Evolutionary conservation across 768 basidiomycete species (phyloP).

Genomic region (Thelephora aurantiotincta): DNA sequence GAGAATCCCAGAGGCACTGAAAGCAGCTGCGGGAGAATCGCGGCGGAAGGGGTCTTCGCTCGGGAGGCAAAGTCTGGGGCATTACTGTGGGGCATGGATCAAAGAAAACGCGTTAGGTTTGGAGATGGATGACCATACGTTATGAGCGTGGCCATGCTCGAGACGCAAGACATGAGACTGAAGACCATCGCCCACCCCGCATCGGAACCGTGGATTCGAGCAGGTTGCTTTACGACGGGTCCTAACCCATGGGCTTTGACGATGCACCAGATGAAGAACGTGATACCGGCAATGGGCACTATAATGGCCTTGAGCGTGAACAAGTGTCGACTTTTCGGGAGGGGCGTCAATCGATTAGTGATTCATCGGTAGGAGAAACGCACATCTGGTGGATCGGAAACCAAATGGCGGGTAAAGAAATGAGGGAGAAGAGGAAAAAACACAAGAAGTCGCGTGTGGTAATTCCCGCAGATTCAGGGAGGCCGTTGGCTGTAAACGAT

Average conservation of each 20-base stretch:
- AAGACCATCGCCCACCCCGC: conserved; percentile 67
- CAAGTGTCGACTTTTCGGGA: conserved; percentile 42
- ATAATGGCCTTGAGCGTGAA: conserved; percentile 71
- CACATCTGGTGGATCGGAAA: conserved; percentile 74
- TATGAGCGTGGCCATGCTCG: conserved; percentile 65
- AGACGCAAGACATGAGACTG: conserved; percentile 64
- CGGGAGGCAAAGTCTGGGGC: conserved; percentile 68
- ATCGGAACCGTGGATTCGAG: conserved; percentile 47
- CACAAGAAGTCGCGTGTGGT: conserved; percentile 63
- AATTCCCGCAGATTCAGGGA: conserved; percentile 63
- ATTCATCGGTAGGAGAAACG: conserved; percentile 11
- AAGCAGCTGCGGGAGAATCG: conserved; percentile 51
- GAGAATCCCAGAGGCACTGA: conserved; percentile 63
- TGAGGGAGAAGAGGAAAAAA: conserved; percentile 81
- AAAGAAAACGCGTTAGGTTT: conserved; percentile 1
- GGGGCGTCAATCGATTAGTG: conserved; percentile 6
- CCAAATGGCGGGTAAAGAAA: conserved; percentile 70
- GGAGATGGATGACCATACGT: conserved; percentile 26
- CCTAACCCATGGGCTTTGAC: conserved; percentile 67
- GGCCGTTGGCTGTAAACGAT: conserved; percentile 44
- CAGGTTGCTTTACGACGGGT: conserved; percentile 53
- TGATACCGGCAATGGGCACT: conserved; percentile 53
- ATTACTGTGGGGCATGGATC: conserved; percentile 26
- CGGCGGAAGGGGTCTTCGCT: conserved; percentile 39
- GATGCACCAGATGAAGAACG: conserved; percentile 70